A percentile compares a stretch with the other conserved stretches of the same genome.
Evolutionary conservation across 371 early-diverging fungal species (phyloP).

Genomic region (Neoconidiobolus thromboides): DNA sequence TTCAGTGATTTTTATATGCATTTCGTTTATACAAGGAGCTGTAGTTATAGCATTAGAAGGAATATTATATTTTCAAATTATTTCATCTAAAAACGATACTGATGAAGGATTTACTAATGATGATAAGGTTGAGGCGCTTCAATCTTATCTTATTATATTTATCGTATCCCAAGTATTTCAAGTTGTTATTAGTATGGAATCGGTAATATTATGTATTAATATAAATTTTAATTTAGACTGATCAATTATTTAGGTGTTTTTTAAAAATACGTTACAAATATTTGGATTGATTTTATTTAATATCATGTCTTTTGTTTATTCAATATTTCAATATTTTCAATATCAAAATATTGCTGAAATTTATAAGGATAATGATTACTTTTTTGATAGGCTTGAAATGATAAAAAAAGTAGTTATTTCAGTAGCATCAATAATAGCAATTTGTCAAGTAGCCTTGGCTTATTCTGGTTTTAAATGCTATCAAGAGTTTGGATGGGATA

Average conservation of each 20-base stretch:
- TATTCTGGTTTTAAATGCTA: constrained; percentile 29
- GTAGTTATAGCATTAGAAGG: constrained; percentile 3
- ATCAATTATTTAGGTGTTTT: constrained; percentile 29
- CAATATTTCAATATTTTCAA: constrained; percentile 36
- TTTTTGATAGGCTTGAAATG: too few species aligned
- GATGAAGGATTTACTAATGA: neutral
- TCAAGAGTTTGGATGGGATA: constrained; percentile 82
- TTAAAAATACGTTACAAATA: constrained; percentile 75
- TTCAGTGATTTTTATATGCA: neutral
- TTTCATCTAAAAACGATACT: neutral
- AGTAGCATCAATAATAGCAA: constrained; percentile 11
- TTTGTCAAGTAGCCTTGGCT: constrained; percentile 10
- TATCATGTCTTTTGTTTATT: constrained; percentile 51
- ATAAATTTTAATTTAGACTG: neutral
- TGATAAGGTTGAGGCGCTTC: neutral
- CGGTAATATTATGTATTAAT: constrained; percentile 3
- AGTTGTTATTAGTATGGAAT: neutral
- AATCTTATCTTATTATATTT: neutral
- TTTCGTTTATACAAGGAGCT: neutral
- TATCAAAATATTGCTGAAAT: neutral
- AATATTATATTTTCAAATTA: neutral
- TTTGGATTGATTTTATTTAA: constrained; percentile 67
- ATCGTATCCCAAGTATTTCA: constrained; percentile 1
- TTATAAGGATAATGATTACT: too few species aligned
- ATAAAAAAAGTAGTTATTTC: too few species aligned